These are phyloP conservation scores for Ceratocystis diversiconidia DNA, from an alignment of 2,329 filamentous ascomycete species.

Conservation along the genomic window DNA sequence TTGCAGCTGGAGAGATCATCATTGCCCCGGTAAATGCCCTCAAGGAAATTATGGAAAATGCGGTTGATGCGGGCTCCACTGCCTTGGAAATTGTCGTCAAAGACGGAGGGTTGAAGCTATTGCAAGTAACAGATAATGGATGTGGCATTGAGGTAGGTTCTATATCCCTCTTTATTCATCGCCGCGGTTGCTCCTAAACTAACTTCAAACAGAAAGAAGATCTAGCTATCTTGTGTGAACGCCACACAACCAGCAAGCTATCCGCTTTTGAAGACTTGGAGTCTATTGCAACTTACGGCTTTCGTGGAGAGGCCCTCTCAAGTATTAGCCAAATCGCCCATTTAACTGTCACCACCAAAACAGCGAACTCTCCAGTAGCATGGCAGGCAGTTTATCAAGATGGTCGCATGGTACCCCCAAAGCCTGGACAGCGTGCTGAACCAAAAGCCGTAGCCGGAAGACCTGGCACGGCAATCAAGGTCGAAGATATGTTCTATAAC, in stretches of 20 bases:
- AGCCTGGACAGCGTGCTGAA: conserved; percentile 74
- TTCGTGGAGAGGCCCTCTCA: conserved; percentile 85
- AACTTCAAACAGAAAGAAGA: conserved; percentile 59
- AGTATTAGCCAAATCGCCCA: conserved; percentile 99
- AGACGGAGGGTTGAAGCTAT: conserved; percentile 82
- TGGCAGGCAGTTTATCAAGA: conserved; percentile 82
- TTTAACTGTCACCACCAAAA: conserved; percentile 86
- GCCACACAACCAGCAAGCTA: conserved; percentile 93
- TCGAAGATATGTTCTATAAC: conserved; percentile 96
- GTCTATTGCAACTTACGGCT: conserved; percentile 91
- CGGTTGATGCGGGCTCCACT: conserved; percentile 92
- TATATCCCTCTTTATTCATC: not conserved
- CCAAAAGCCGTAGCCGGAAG: conserved; percentile 80
- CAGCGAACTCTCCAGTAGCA: conserved; percentile 70
- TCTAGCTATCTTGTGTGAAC: conserved; percentile 78
- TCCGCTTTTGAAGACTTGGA: conserved; percentile 84
- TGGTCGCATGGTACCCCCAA: conserved; percentile 66
- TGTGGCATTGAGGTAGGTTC: conserved; percentile 73
- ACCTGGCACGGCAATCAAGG: conserved; percentile 83
- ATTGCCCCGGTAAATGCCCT: conserved; percentile 90
- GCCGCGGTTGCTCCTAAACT: conserved; percentile 17
- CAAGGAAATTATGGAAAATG: conserved; percentile 93
- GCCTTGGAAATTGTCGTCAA: conserved; percentile 82
- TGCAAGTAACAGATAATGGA: conserved; percentile 96
- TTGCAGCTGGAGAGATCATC: conserved; percentile 95